Percentiles rank a stretch among this genome's conserved stretches.
These are phyloP conservation scores for Phytophthora aleatoria DNA, from an alignment of 352 stramenopile species.

Conservation along the genomic window DNA sequence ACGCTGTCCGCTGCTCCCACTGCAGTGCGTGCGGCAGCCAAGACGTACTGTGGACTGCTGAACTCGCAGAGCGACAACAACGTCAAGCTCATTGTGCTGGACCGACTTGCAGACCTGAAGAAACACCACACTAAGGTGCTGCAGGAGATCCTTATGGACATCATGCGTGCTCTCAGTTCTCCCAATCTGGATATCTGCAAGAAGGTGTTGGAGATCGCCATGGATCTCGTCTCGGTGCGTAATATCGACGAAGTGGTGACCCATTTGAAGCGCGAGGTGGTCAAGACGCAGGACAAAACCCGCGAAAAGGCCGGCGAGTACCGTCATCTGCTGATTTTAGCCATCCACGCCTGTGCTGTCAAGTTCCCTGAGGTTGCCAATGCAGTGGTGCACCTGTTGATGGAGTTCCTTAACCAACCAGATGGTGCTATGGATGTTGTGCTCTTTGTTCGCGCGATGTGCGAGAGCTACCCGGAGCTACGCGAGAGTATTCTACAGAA, in stretches of 20 bases:
- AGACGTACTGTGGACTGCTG: conserved; percentile 97
- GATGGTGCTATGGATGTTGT: conserved; percentile 98
- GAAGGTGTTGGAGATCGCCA: conserved; percentile 98
- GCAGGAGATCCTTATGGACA: conserved; percentile 99
- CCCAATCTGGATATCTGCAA: conserved; percentile 99
- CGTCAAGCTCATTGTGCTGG: conserved; percentile 99
- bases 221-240: conserved; percentile 96
- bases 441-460: conserved; percentile 98
- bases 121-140: conserved; percentile 97
- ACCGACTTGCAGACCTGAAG: conserved; percentile 97
- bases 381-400: conserved; percentile 98
- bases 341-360: conserved; percentile 98
- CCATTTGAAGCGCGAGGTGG: conserved; percentile 90
- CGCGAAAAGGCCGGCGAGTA: conserved; percentile 97
- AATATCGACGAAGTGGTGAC: conserved; percentile 98
- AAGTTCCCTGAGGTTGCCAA: conserved; percentile 98
- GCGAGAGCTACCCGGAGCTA: conserved; percentile 96
- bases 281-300: conserved; percentile 89
- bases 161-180: conserved; percentile 96
- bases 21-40: conserved; percentile 95
- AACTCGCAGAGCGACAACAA: conserved; percentile 99
- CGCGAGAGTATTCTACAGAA: conserved; percentile 94
- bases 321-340: conserved; percentile 97
- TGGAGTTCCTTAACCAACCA: conserved; percentile 97
- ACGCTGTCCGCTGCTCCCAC: conserved; percentile 98